Base-by-base conservation (phyloP, 1,284 basidiomycete species). In the Gomphus bonarii region DNA sequence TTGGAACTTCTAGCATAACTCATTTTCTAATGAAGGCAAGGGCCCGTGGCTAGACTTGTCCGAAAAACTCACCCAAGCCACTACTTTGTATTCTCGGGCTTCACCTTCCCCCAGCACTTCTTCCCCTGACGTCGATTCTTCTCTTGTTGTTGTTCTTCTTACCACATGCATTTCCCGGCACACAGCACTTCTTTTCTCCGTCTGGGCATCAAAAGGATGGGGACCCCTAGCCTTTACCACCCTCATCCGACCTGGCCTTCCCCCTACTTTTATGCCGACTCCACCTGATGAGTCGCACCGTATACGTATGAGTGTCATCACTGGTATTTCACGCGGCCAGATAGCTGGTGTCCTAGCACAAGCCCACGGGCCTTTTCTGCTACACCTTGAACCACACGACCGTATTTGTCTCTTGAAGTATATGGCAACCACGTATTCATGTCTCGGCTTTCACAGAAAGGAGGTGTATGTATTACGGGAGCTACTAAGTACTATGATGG, bases 151-250 rank as follows among this genome's bases (percentile, higher is more conserved):
- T 6, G 80, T 83, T 65, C 72, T 89, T 20, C 88, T 87, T 67
- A 77, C 75, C 53, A 78, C 74, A 46, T 80, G 80, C 55, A 75
- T 87, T 55, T 72, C 90, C 10, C 79, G 88, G 40, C 86, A 89
- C 63, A 71, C 83, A 4, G 77, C 78, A 5, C 73, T 91, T 38
- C 72, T 90, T 20, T 85, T 90, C 63, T 74, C 85, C 30, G 75
- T 91, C 16, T 95, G 91, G 88, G 84, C 85, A 33, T 80, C 86
- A 1, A 91, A 91, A 65, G 92, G 91, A 25, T 93, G 89, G 88
- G 88, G 88, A 8, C 81, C 82, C 0, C 75, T 88, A 31, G 85
- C 91, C 3, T 85, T 92, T 61, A 82, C 82, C 14, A 80, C 80
- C 7, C 81, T 93, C 79, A 68, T 91, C 38, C 80, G 85, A 58